phyloP scores from a whole-genome alignment of 352 stramenopile species.

The Globisporangium iwayamae region DNA sequence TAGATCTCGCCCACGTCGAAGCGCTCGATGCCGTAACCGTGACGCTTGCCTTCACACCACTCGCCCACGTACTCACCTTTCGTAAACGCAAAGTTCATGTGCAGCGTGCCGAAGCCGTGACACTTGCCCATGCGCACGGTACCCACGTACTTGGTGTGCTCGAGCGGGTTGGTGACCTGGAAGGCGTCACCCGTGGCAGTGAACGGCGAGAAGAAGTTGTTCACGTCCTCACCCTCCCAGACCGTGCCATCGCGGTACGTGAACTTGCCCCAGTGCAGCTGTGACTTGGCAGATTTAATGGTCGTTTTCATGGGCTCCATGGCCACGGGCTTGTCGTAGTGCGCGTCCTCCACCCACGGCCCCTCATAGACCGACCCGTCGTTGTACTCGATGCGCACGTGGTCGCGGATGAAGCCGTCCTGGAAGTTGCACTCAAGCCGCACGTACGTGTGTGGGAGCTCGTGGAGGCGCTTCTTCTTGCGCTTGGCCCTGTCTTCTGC shows the following conservation, averaged over 20 bases:
- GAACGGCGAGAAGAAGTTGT: slow-evolving; percentile 83
- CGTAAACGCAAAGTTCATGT: slow-evolving; percentile 54
- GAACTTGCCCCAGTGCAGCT: slow-evolving; percentile 71
- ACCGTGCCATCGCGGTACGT: slow-evolving; percentile 62
- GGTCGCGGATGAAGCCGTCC: slow-evolving; percentile 57
- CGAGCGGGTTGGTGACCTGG: slow-evolving; percentile 43
- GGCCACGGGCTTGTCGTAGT: slow-evolving; percentile 40
- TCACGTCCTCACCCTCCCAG: slow-evolving; percentile 72
- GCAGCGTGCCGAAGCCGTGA: slow-evolving; percentile 68
- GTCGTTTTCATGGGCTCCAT: slow-evolving; percentile 55
- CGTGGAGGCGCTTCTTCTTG: slow-evolving; percentile 21
- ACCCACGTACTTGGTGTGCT: slow-evolving; percentile 48
- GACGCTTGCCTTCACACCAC: slow-evolving; percentile 74
- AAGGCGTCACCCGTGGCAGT: slow-evolving; percentile 56
- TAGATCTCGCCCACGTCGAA: slow-evolving; percentile 72
- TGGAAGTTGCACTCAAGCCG: slow-evolving; percentile 72
- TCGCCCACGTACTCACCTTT: slow-evolving; percentile 78
- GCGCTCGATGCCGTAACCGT: slow-evolving; percentile 81
- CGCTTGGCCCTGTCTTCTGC: not conserved
- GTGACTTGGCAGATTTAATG: not conserved
- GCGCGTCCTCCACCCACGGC: slow-evolving; percentile 66
- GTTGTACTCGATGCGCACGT: slow-evolving; percentile 74
- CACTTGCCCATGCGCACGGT: slow-evolving; percentile 55
- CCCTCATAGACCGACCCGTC: slow-evolving; percentile 79
- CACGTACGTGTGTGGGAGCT: slow-evolving; percentile 64